A percentile compares a stretch with the other conserved stretches of the same genome.
These are phyloP conservation scores for Penicillium robsamsonii DNA, from an alignment of 495 filamentous ascomycete species.

Conservation along the genomic window DNA sequence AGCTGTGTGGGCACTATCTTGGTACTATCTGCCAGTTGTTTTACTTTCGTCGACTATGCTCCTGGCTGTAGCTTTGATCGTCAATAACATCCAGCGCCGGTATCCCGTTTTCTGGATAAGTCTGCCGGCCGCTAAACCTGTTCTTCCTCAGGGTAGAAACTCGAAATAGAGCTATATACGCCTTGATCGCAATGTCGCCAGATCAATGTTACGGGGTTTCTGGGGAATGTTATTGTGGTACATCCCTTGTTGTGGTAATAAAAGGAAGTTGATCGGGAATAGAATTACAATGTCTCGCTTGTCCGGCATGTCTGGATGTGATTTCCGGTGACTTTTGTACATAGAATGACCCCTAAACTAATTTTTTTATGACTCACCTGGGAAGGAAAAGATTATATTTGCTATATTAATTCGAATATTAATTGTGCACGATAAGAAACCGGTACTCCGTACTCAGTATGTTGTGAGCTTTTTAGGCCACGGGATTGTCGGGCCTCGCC, in stretches of 20 bases:
- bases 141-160: background rate
- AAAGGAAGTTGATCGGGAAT: background rate
- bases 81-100: background rate
- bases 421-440: no score
- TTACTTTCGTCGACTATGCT: background rate
- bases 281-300: background rate
- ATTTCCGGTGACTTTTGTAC: background rate
- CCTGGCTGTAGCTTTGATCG: background rate
- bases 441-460: no score
- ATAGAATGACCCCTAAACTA: background rate
- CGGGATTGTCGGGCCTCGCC: no score
- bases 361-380: no score
- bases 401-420: no score
- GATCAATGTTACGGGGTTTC: background rate
- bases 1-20: background rate
- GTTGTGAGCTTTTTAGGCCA: no score
- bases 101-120: background rate
- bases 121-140: background rate
- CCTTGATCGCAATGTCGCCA: background rate
- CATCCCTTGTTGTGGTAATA: background rate
- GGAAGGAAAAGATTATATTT: no score
- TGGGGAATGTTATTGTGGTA: background rate
- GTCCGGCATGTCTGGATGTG: background rate
- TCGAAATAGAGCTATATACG: background rate
- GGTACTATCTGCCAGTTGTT: background rate